These are phyloP conservation scores for Paramecium biaurelia DNA, from an alignment of 73 alveolate species.

Conservation along the genomic window DNA sequence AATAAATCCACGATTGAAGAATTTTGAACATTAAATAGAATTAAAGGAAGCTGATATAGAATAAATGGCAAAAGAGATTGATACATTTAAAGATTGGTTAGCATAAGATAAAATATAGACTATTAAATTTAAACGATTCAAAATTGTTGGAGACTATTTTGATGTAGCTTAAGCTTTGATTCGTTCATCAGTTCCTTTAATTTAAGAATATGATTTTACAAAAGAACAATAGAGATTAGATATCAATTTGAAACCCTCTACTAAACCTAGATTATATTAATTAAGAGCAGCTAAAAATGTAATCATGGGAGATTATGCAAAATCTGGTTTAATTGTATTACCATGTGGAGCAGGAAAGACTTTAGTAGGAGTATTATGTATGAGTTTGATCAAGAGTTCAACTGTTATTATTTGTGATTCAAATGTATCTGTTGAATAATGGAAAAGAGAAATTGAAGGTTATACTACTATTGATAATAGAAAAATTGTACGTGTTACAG, in stretches of 20 bases:
- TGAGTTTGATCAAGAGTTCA: constrained; percentile 74
- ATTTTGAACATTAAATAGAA: neutral
- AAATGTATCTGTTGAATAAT: constrained; percentile 64
- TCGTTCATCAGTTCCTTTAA: constrained; percentile 65
- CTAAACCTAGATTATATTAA: constrained; percentile 74
- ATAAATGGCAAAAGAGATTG: constrained; percentile 28
- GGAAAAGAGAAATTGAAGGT: constrained; percentile 64
- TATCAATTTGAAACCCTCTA: constrained; percentile 66
- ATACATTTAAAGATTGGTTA: constrained; percentile 32
- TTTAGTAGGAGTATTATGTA: constrained; percentile 77
- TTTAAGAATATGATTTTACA: constrained; percentile 79
- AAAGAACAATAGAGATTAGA: constrained; percentile 63
- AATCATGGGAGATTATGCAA: constrained; percentile 73
- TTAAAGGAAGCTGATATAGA: constrained; percentile 26
- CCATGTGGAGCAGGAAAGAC: constrained; percentile 92
- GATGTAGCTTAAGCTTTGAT: constrained; percentile 60
- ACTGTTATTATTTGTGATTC: constrained; percentile 76
- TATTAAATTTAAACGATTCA: constrained; percentile 57
- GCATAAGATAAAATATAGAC: constrained; percentile 21
- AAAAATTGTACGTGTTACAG: constrained; percentile 70
- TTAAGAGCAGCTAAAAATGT: constrained; percentile 78
- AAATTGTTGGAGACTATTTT: constrained; percentile 66
- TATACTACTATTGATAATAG: constrained; percentile 52
- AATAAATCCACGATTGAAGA: neutral
- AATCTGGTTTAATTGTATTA: constrained; percentile 80